Conservation (phyloP, 2,329 filamentous ascomycete species). For the Xylaria sp. region DNA sequence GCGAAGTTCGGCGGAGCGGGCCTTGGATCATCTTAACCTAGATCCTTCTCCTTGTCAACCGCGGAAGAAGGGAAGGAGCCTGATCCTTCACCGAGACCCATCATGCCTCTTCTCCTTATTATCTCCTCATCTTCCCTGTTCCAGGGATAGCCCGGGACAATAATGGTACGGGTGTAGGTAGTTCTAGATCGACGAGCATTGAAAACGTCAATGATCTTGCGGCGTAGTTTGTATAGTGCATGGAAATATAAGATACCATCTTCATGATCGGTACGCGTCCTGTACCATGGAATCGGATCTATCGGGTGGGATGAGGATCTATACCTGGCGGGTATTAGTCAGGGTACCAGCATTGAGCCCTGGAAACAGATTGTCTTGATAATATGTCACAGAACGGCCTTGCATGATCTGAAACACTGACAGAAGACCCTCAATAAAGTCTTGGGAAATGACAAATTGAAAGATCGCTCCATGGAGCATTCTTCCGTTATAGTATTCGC, state of each 20-base stretch:
- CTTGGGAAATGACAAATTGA: slow-evolving; percentile 17
- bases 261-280: slow-evolving; percentile 18
- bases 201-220: not conserved
- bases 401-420: slow-evolving; percentile 26
- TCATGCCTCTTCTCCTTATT: slow-evolving; percentile 5
- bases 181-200: not conserved
- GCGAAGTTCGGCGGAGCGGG: slow-evolving; percentile 16
- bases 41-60: slow-evolving; percentile 10
- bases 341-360: slow-evolving; percentile 13
- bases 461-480: not conserved
- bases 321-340: slow-evolving; percentile 19
- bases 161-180: not conserved
- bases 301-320: slow-evolving; percentile 28
- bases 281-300: slow-evolving; percentile 14
- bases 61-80: slow-evolving; percentile 25
- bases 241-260: slow-evolving; percentile 4
- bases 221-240: slow-evolving; percentile 21
- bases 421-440: slow-evolving; percentile 3
- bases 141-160: not conserved
- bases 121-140: not conserved
- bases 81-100: slow-evolving; percentile 18
- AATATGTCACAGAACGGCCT: slow-evolving; percentile 9
- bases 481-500: not conserved
- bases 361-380: slow-evolving; percentile 2
- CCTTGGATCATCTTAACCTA: not conserved